A percentile compares a stretch with the other conserved stretches of the same genome.
Evolutionary conservation across 2,329 filamentous ascomycete genomes (phyloP).

Genomic region (Exophiala calicioides): DNA sequence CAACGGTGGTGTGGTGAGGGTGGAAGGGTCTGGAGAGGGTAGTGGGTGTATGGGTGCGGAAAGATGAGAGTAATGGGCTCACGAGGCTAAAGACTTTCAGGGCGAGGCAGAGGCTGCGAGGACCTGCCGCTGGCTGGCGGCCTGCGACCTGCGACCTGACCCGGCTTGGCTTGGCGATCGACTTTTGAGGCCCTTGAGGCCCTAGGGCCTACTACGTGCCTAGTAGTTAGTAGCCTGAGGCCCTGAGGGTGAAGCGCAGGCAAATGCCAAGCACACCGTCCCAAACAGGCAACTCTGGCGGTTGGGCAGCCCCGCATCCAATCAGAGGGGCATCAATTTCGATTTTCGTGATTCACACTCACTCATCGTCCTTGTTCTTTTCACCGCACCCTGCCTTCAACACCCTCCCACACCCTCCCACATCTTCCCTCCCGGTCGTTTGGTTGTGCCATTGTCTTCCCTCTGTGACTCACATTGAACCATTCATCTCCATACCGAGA

Average conservation of each 20-base stretch:
- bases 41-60: constrained; percentile 15
- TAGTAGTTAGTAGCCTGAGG: no score
- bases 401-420: constrained; percentile 17
- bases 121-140: no score
- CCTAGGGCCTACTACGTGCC: neutral
- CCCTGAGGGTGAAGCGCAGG: constrained; percentile 2
- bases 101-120: no score
- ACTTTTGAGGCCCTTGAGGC: no score
- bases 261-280: constrained; percentile 9
- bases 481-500: neutral
- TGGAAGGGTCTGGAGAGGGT: constrained; percentile 4
- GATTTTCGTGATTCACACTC: constrained; percentile 17
- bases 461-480: constrained; percentile 15
- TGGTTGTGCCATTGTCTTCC: constrained; percentile 14
- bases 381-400: constrained; percentile 18
- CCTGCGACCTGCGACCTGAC: no score
- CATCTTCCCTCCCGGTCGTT: constrained; percentile 19
- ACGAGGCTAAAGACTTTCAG: no score
- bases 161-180: no score
- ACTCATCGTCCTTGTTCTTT: constrained; percentile 14
- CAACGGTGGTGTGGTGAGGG: constrained; percentile 5
- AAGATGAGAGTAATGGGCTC: constrained; percentile 22
- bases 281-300: neutral
- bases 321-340: constrained; percentile 19
- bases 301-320: constrained; percentile 5